These are phyloP conservation scores for Cercospora nicotianae DNA, from an alignment of 2,329 filamentous ascomycete species.

Conservation along the genomic window DNA sequence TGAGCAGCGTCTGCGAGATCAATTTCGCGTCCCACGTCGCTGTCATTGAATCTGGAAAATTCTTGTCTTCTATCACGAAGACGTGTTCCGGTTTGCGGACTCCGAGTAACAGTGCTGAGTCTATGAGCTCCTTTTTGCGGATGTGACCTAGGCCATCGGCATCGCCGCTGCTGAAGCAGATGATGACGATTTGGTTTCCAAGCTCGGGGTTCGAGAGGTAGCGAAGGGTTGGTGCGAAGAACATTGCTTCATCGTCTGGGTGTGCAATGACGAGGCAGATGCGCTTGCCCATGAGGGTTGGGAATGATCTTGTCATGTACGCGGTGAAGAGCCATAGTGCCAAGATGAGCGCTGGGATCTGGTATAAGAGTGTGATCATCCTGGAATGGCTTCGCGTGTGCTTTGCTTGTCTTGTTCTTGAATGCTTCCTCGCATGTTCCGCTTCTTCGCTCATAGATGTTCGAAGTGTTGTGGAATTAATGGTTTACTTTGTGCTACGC, in stretches of 20 bases:
- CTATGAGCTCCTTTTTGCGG: slow-evolving; percentile 77
- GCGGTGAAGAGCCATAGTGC: slow-evolving; percentile 51
- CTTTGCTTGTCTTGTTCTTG: neutral
- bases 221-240: slow-evolving; percentile 87
- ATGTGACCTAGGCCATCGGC: slow-evolving; percentile 84
- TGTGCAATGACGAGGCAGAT: slow-evolving; percentile 93
- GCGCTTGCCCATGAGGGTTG: slow-evolving; percentile 74
- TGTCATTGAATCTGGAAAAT: slow-evolving; percentile 90
- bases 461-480: neutral
- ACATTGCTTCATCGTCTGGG: slow-evolving; percentile 99
- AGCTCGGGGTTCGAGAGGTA: slow-evolving; percentile 76
- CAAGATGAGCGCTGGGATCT: slow-evolving; percentile 45
- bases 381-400: slow-evolving; percentile 14
- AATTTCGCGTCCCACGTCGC: slow-evolving; percentile 69
- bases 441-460: neutral
- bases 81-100: slow-evolving; percentile 74
- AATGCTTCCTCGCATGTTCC: slow-evolving; percentile 11
- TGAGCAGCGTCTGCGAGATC: slow-evolving; percentile 68
- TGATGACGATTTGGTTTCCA: slow-evolving; percentile 89
- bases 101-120: slow-evolving; percentile 76
- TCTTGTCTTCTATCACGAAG: slow-evolving; percentile 74
- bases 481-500: neutral
- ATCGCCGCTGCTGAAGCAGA: slow-evolving; percentile 89
- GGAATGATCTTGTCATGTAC: slow-evolving; percentile 54
- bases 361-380: slow-evolving; percentile 44